Conservation (phyloP, 1,284 basidiomycete species). For the Cryptococcus deneoformans region DNA sequence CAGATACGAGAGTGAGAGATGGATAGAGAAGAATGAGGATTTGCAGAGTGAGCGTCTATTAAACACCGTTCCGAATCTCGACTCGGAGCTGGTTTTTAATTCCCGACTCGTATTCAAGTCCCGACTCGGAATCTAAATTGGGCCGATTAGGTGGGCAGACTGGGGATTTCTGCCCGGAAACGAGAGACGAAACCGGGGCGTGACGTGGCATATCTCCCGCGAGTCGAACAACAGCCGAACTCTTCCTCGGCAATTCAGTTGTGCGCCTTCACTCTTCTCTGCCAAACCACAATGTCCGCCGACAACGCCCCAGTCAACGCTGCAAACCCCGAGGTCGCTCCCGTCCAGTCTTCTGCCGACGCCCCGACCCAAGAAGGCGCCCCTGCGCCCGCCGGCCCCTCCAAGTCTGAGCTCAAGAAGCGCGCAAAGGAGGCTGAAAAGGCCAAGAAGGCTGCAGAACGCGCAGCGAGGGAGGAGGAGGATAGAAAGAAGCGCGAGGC, state of each 20-base stretch:
- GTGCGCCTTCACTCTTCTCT: no score
- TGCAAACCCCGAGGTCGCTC: conserved; percentile 8
- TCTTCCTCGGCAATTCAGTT: no score
- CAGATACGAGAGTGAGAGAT: neutral
- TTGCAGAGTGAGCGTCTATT: no score
- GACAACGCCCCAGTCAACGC: conserved; percentile 9
- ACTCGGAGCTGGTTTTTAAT: no score
- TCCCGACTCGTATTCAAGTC: no score
- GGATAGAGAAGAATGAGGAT: neutral
- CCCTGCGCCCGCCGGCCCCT: conserved; percentile 52
- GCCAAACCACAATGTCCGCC: conserved; percentile 9
- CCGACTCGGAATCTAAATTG: no score
- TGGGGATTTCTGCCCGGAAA: no score
- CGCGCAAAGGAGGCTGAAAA: conserved; percentile 90
- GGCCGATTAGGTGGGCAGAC: no score
- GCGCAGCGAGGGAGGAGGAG: conserved; percentile 73
- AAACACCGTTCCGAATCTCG: no score
- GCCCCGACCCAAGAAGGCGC: conserved; percentile 14
- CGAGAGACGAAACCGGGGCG: no score
- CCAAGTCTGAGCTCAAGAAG: conserved; percentile 92
- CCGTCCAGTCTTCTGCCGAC: conserved; percentile 1
- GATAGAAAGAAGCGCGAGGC: conserved; percentile 71
- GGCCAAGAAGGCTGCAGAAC: conserved; percentile 82
- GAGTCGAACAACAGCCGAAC: no score
- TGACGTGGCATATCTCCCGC: no score